These are phyloP conservation scores for Boletus fagicola DNA, from an alignment of 768 basidiomycete genomes.

Conservation along the genomic window DNA sequence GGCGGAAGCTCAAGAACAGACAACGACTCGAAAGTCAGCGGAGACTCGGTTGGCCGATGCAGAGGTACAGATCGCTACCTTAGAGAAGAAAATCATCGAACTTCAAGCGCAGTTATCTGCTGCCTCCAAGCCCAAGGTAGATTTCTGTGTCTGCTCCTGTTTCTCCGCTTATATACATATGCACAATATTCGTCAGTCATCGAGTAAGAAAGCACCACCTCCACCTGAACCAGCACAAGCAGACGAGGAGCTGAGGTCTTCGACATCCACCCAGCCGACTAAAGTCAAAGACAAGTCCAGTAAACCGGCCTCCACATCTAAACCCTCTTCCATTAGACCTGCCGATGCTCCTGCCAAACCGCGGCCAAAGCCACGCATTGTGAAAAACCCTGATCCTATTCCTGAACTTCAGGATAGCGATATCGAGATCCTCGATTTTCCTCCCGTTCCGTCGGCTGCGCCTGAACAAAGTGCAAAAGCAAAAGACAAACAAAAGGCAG, in stretches of 20 bases:
- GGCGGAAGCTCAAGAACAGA: conserved; percentile 35
- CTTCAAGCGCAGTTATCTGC: conserved; percentile 45
- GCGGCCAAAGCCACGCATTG: conserved; percentile 23
- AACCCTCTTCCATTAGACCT: conserved; percentile 19
- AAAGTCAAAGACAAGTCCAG: conserved; percentile 19
- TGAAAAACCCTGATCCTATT: conserved; percentile 17
- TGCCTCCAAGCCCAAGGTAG: conserved; percentile 32
- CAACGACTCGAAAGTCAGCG: conserved; percentile 36
- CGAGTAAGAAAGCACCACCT: conserved; percentile 10
- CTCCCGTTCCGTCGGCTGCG: conserved; percentile 14
- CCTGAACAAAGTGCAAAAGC: conserved; percentile 27
- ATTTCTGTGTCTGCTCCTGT: conserved; percentile 8
- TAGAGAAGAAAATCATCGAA: conserved; percentile 43
- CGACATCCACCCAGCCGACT: conserved; percentile 9
- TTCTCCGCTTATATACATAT: neutral
- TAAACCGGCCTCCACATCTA: conserved; percentile 15
- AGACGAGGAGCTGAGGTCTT: conserved; percentile 27
- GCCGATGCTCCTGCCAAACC: conserved; percentile 20
- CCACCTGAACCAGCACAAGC: conserved; percentile 11
- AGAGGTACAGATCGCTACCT: conserved; percentile 19
- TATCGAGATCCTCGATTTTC: conserved; percentile 26
- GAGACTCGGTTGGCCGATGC: conserved; percentile 37
- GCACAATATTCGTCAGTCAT: conserved; percentile 7
- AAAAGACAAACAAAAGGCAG: conserved; percentile 42
- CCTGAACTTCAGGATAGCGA: conserved; percentile 31